Conservation (phyloP, 2,329 filamentous ascomycete species). For the Alternaria sp. region DNA sequence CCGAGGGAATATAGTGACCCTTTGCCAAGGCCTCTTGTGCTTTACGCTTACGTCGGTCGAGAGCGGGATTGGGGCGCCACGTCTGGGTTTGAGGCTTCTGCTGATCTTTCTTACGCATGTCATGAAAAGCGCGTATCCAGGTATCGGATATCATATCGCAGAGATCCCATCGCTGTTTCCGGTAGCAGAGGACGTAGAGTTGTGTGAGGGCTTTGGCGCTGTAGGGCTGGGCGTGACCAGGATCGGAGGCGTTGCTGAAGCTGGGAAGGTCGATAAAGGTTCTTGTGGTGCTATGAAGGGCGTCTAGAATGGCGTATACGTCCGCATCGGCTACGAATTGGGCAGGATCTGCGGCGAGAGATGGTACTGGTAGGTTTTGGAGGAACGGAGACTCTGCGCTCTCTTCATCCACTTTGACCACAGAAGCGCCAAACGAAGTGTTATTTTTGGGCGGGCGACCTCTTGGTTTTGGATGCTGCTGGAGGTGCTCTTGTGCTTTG, state of each 20-base stretch:
- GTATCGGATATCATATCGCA: slow-evolving; percentile 46
- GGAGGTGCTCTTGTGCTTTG: neutral
- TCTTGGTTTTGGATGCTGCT: neutral
- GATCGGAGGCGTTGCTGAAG: slow-evolving; percentile 6
- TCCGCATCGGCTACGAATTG: slow-evolving; percentile 2
- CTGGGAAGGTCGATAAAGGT: slow-evolving; percentile 30
- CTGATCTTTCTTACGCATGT: slow-evolving; percentile 12
- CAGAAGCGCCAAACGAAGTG: neutral
- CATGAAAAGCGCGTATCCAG: slow-evolving; percentile 47
- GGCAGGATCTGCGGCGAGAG: neutral
- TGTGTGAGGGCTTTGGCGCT: slow-evolving; percentile 29
- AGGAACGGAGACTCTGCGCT: neutral
- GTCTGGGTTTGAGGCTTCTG: neutral
- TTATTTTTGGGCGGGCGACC: neutral
- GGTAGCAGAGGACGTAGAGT: slow-evolving; percentile 39
- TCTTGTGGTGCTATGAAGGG: neutral
- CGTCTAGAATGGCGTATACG: slow-evolving; percentile 1
- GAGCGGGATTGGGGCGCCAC: slow-evolving; percentile 30
- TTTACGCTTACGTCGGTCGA: slow-evolving; percentile 8
- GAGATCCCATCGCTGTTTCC: slow-evolving; percentile 20
- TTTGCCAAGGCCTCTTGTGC: neutral
- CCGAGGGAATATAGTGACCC: neutral
- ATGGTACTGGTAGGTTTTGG: neutral
- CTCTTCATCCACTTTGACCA: neutral
- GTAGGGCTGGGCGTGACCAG: slow-evolving; percentile 22